A percentile compares a stretch with the other conserved stretches of the same genome.
Evolutionary conservation across 345 rosid species (phyloP).

Genomic region (Ceriops tagal): DNA sequence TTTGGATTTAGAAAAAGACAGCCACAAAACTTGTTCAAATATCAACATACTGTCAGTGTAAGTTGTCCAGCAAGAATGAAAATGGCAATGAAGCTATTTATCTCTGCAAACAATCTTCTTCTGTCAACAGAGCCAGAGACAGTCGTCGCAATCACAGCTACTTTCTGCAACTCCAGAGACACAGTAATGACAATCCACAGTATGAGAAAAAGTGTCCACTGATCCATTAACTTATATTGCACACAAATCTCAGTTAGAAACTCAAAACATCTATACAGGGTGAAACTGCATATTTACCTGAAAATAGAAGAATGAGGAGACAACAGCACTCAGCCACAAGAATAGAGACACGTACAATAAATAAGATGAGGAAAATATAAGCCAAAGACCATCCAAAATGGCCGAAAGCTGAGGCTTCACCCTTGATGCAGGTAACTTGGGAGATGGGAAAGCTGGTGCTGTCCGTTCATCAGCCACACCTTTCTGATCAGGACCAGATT

Average conservation of each 20-base stretch:
- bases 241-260: background rate
- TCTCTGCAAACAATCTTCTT: slow-evolving; percentile 84
- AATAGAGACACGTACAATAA: slow-evolving; percentile 70
- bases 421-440: slow-evolving; percentile 40
- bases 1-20: too few relatives aligned
- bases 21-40: background rate
- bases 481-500: slow-evolving; percentile 41
- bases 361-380: slow-evolving; percentile 74
- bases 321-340: slow-evolving; percentile 93
- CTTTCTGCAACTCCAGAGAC: slow-evolving; percentile 59
- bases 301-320: slow-evolving; percentile 93
- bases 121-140: slow-evolving; percentile 71
- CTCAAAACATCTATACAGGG: slow-evolving; percentile 2
- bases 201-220: background rate
- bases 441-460: slow-evolving; percentile 39
- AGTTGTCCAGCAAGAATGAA: slow-evolving; percentile 93
- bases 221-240: background rate
- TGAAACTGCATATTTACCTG: slow-evolving; percentile 47
- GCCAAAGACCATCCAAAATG: slow-evolving; percentile 74
- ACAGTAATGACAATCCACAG: background rate
- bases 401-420: slow-evolving; percentile 63
- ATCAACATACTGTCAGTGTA: slow-evolving; percentile 62
- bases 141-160: slow-evolving; percentile 72
- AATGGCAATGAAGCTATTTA: slow-evolving; percentile 88
- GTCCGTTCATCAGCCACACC: slow-evolving; percentile 34